Percentiles rank a stretch among this genome's conserved stretches.
phyloP scores from a whole-genome alignment of 805 yeast genomes.

The Kodamaea neixiangensis region DNA sequence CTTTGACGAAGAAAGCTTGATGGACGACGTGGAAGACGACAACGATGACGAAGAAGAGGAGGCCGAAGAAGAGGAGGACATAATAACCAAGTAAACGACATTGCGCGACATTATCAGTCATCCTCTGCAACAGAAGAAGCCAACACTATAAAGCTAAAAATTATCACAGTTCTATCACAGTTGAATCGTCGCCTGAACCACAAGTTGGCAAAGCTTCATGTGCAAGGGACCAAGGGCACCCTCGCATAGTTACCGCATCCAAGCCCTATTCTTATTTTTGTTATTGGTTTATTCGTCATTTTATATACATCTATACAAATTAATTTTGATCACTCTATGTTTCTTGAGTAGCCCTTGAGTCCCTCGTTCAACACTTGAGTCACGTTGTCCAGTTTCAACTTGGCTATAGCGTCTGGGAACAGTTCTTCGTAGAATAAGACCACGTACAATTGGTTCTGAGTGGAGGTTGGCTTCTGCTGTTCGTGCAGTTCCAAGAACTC shows the following conservation, averaged over 20 bases:
- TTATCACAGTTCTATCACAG: too few relatives aligned
- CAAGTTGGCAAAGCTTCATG: too few relatives aligned
- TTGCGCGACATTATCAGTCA: neutral
- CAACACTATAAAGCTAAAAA: neutral
- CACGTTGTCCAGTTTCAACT: conserved; percentile 36
- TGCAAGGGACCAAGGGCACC: too few relatives aligned
- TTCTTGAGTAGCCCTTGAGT: conserved; percentile 30
- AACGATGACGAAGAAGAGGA: conserved; percentile 65
- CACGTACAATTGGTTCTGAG: conserved; percentile 23
- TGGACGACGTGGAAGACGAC: conserved; percentile 51
- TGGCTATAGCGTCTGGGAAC: conserved; percentile 36
- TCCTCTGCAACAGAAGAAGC: too few relatives aligned
- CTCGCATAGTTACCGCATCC: neutral
- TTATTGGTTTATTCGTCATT: neutral
- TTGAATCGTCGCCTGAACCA: too few relatives aligned
- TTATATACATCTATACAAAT: conserved; percentile 1
- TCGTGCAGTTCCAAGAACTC: conserved; percentile 6
- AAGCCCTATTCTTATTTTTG: neutral
- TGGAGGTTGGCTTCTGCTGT: neutral
- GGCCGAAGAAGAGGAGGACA: conserved; percentile 42
- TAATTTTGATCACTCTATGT: neutral
- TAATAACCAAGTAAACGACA: conserved; percentile 12
- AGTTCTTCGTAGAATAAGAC: conserved; percentile 32
- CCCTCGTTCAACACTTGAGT: conserved; percentile 32
- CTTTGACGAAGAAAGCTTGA: conserved; percentile 48